Conservation (phyloP, 2,329 filamentous ascomycete genomes). For the Alternaria sp. region DNA sequence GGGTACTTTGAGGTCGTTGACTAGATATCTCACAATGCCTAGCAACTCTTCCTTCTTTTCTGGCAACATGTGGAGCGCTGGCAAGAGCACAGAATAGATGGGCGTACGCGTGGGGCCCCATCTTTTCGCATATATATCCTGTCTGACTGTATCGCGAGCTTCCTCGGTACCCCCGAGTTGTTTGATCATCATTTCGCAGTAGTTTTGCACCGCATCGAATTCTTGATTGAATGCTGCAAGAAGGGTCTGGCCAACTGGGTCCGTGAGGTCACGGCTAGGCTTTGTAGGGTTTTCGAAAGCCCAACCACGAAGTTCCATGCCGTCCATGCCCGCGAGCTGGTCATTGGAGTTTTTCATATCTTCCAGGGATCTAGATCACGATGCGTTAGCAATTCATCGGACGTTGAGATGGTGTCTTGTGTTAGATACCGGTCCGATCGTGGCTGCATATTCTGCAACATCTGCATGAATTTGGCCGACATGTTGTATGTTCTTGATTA, state of each 20-base stretch:
- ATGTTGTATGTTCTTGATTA: constrained; percentile 15
- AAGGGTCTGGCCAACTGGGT: constrained; percentile 21
- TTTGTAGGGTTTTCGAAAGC: constrained; percentile 13
- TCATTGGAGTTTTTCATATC: constrained; percentile 22
- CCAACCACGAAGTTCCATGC: constrained; percentile 29
- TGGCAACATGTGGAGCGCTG: constrained; percentile 16
- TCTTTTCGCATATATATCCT: constrained; percentile 20
- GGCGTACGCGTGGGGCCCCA: constrained; percentile 27
- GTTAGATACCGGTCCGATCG: constrained; percentile 14
- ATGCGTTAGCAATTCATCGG: background rate
- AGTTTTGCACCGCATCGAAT: constrained; percentile 11
- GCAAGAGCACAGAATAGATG: constrained; percentile 25
- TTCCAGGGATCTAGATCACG: constrained; percentile 12
- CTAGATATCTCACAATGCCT: constrained; percentile 21
- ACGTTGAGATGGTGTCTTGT: background rate
- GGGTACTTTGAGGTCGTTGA: constrained; percentile 19
- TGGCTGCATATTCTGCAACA: constrained; percentile 25
- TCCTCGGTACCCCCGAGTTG: constrained; percentile 13
- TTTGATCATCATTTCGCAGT: constrained; percentile 14
- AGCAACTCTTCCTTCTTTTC: constrained; percentile 12
- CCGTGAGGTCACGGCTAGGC: constrained; percentile 24
- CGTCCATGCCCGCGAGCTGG: constrained; percentile 25
- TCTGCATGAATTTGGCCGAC: constrained; percentile 25
- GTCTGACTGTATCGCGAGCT: constrained; percentile 14
- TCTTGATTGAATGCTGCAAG: constrained; percentile 11